Percentiles rank a stretch among this genome's conserved stretches.
These are phyloP conservation scores for Rhynchospora pubera DNA, from an alignment of 176 grass and related monocot species.

Conservation along the genomic window DNA sequence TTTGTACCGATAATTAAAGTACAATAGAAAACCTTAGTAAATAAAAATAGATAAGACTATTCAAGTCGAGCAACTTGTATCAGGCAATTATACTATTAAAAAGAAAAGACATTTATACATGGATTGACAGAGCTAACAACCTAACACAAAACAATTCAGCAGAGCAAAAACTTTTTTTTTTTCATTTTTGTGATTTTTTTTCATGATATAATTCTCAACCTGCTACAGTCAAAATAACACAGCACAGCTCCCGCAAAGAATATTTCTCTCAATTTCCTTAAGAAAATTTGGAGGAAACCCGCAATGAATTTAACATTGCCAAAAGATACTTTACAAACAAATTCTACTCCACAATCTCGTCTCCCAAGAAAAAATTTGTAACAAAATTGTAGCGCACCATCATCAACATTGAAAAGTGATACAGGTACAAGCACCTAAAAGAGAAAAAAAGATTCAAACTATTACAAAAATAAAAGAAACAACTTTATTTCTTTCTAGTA, in stretches of 20 bases:
- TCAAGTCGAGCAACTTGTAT: neutral
- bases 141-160: neutral
- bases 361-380: conserved; percentile 16
- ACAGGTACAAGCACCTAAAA: neutral
- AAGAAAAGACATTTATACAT: conserved; percentile 15
- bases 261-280: conserved; percentile 8
- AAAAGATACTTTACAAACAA: conserved; percentile 43
- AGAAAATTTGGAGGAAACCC: conserved; percentile 1
- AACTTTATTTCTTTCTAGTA: neutral
- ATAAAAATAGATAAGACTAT: neutral
- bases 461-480: neutral
- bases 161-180: conserved; percentile 31
- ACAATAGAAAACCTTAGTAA: neutral
- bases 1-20: neutral
- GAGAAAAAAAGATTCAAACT: neutral
- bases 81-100: neutral
- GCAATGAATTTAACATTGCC: neutral
- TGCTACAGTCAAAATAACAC: neutral
- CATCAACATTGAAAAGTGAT: conserved; percentile 20
- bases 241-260: neutral
- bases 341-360: conserved; percentile 11
- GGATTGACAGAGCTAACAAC: neutral
- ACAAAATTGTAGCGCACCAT: conserved; percentile 18
- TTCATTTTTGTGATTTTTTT: conserved; percentile 1
- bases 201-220: conserved; percentile 1